Percentiles rank a stretch among this genome's conserved stretches.
Evolutionary conservation across 257 asterid genomes (phyloP).

Genomic region (Perilla frutescens): DNA sequence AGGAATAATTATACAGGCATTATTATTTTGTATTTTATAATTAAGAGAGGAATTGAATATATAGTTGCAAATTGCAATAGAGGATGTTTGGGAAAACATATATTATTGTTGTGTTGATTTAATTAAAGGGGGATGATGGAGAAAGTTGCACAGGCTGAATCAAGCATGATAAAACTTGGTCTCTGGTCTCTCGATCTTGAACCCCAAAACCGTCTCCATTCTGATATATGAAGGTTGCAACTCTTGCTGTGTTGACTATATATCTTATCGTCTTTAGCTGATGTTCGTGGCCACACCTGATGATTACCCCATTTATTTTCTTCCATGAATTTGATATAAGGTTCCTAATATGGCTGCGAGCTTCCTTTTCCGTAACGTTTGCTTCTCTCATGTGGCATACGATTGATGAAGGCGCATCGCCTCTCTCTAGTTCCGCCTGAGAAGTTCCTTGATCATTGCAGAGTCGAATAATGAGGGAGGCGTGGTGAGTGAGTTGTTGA

Average conservation of each 20-base stretch:
- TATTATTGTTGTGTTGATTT: too few species aligned
- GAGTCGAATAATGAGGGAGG: slow-evolving; percentile 58
- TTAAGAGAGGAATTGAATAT: too few species aligned
- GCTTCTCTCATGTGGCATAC: slow-evolving; percentile 63
- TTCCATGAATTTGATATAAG: slow-evolving; percentile 46
- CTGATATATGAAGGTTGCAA: slow-evolving; percentile 54
- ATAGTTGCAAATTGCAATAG: too few species aligned
- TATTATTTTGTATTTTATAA: too few species aligned
- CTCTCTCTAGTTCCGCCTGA: slow-evolving; percentile 67
- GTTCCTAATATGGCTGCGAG: slow-evolving; percentile 44
- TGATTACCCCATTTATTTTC: slow-evolving; percentile 44
- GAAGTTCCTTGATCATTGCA: slow-evolving; percentile 71
- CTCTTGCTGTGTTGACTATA: slow-evolving; percentile 51
- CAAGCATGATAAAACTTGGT: slow-evolving; percentile 54
- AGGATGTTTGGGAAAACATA: too few species aligned
- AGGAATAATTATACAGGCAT: too few species aligned
- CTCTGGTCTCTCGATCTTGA: slow-evolving; percentile 50
- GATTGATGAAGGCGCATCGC: slow-evolving; percentile 69
- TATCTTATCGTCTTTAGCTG: slow-evolving; percentile 29
- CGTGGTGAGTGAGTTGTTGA: slow-evolving; percentile 42
- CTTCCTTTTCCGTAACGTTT: slow-evolving; percentile 47
- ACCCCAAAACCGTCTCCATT: slow-evolving; percentile 71
- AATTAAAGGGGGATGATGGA: too few species aligned
- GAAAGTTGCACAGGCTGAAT: slow-evolving; percentile 43
- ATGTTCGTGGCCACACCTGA: not conserved